Base-by-base conservation (phyloP, 805 yeast species). In the Deakozyma indianensis region DNA sequence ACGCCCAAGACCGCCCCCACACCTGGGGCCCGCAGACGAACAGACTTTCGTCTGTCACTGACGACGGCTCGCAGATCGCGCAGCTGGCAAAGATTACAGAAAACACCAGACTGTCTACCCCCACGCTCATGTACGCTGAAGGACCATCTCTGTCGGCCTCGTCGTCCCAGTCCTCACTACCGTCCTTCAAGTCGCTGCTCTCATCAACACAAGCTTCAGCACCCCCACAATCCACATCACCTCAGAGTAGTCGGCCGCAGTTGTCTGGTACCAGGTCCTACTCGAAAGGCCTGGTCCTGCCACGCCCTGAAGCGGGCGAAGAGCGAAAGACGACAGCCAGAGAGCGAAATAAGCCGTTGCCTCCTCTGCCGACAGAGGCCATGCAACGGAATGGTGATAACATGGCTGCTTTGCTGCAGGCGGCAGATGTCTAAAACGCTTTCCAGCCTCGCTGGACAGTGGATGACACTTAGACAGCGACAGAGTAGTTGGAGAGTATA, bases 1-100 rank as follows among this genome's bases (percentile, higher is more conserved):
- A 44, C 3, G 56, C 45, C 23, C 58, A 56, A 32, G 56, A 53
- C 21, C 45, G 59, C 7, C 60, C 60, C 2, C 54, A 52, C 41
- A 56, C 60, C 3, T 56, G 60, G 60, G 58, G 59, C 20, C 58
- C 58, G 2, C 54, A n/a, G 47, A 52, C 32, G 47, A 47, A 38
- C 23, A 40, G 41, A 23, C 41, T 24, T 7, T 32, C 38, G 18
- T 11, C 38, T 4, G 38, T 20, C 11, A 32, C 38, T 20, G 38
- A 32, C 38, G 38, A 32, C 38, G 38, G 38, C 38, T 32, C 38
- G 18, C 38, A 32, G 18, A 32, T 32, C 5, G 11, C 38, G 18
- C 38, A 32, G 38, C 38, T 32, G 20, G 38, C 18, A 7, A 32
- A 32, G 18, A 32, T 32, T 20, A 32, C 38, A 7, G 38, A 32